A percentile compares a stretch with the other conserved stretches of the same genome.
Conservation (phyloP, 169 alveolate genomes). For the Plasmodium gonderi region DNA sequence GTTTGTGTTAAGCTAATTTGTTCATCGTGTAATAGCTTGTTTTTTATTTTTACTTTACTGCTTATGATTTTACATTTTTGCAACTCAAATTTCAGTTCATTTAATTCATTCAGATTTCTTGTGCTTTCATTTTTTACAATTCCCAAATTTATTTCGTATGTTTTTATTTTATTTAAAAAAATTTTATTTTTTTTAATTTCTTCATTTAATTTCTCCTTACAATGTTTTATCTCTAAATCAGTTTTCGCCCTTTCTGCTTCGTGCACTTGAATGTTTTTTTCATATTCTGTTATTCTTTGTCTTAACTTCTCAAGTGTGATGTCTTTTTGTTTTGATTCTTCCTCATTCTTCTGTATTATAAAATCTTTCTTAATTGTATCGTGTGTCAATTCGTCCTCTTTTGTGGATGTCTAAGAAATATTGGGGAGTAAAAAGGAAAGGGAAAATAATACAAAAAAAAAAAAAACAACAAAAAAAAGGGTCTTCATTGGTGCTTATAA, state of each 20-base stretch:
- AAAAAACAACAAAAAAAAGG: no score
- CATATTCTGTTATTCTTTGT: not conserved
- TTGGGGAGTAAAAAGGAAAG: not conserved
- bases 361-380: no score
- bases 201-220: slow-evolving; percentile 29
- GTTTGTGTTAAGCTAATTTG: not conserved
- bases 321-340: not conserved
- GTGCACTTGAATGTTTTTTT: not conserved
- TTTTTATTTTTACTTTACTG: not conserved
- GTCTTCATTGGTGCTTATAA: no score
- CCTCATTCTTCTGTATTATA: no score
- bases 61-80: slow-evolving; percentile 3
- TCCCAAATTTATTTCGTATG: slow-evolving; percentile 2
- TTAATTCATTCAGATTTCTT: slow-evolving; percentile 20
- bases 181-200: slow-evolving; percentile 41
- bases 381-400: not conserved
- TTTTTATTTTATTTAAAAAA: slow-evolving; percentile 11
- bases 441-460: no score
- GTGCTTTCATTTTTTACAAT: slow-evolving; percentile 22
- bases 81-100: slow-evolving; percentile 22
- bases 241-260: not conserved
- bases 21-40: slow-evolving; percentile 35
- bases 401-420: not conserved
- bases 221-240: slow-evolving; percentile 9
- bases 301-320: slow-evolving; percentile 7